Conservation (phyloP, 139 green algal species). For the Pseudopediastrum boryanum region DNA sequence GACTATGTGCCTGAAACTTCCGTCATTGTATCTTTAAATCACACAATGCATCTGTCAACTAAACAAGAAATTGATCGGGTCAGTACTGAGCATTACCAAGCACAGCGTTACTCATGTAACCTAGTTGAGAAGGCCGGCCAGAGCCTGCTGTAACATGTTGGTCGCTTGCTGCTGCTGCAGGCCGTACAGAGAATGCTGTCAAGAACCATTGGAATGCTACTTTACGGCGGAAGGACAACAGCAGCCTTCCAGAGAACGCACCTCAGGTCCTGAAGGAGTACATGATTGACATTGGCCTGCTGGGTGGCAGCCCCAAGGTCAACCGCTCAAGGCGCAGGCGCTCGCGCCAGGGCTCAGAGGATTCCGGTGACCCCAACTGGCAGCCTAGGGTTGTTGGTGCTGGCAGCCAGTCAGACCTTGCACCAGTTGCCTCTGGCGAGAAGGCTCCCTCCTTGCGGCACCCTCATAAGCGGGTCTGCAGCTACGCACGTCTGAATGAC, state of each 20-base stretch:
- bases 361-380: no score
- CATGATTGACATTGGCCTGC: constrained; percentile 34
- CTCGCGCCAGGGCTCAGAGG: no score
- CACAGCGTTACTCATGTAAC: no score
- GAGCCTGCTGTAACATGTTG: no score
- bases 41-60: neutral
- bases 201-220: constrained; percentile 90
- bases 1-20: no score
- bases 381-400: neutral
- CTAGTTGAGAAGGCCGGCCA: no score
- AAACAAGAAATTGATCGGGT: neutral
- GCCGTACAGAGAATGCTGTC: constrained; percentile 89
- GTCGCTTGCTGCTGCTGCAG: neutral
- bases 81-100: no score
- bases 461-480: neutral
- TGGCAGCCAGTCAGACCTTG: neutral
- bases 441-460: neutral
- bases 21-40: neutral
- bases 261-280: constrained; percentile 28
- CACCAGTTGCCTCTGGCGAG: neutral
- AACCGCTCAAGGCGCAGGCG: no score
- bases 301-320: neutral
- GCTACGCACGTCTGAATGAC: no score
- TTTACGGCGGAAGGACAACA: constrained; percentile 34
- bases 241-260: neutral